Conservation (phyloP, 2,329 filamentous ascomycete genomes). For the Fusarium acutatum region DNA sequence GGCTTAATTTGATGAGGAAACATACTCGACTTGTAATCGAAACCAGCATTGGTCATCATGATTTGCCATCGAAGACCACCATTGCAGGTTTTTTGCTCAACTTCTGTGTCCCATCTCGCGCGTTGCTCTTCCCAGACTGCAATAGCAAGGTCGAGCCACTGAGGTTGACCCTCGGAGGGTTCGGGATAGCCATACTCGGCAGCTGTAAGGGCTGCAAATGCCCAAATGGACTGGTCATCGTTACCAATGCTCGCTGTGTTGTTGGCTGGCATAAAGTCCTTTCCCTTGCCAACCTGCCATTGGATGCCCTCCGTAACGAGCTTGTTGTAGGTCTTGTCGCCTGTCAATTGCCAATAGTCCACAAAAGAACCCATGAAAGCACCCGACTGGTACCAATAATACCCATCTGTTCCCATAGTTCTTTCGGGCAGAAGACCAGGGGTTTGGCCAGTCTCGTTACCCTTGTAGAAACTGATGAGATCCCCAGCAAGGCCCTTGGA, state of each 20-base stretch:
- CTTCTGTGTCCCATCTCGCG: slow-evolving; percentile 64
- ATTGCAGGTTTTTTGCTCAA: slow-evolving; percentile 49
- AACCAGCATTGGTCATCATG: slow-evolving; percentile 75
- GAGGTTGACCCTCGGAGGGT: slow-evolving; percentile 57
- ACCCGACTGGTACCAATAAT: slow-evolving; percentile 79
- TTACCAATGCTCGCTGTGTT: slow-evolving; percentile 65
- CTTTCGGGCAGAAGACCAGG: slow-evolving; percentile 62
- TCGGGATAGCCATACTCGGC: slow-evolving; percentile 71
- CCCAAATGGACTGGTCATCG: slow-evolving; percentile 77
- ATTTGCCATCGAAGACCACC: slow-evolving; percentile 80
- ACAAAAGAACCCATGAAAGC: slow-evolving; percentile 73
- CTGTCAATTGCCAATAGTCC: slow-evolving; percentile 75
- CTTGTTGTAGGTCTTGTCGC: slow-evolving; percentile 69
- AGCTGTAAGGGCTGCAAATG: slow-evolving; percentile 71
- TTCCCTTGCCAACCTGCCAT: slow-evolving; percentile 62
- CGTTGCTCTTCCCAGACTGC: slow-evolving; percentile 52
- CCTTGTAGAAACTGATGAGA: slow-evolving; percentile 59
- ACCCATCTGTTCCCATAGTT: slow-evolving; percentile 50
- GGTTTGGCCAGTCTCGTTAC: slow-evolving; percentile 58
- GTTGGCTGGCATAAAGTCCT: slow-evolving; percentile 68
- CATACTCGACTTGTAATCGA: slow-evolving; percentile 74
- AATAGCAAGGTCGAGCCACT: slow-evolving; percentile 72
- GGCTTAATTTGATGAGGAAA: background rate
- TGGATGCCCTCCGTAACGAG: slow-evolving; percentile 64
- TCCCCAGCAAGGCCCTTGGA: slow-evolving; percentile 55